Conservation (phyloP, 2,329 filamentous ascomycete species). For the Nothophoma quercina region DNA sequence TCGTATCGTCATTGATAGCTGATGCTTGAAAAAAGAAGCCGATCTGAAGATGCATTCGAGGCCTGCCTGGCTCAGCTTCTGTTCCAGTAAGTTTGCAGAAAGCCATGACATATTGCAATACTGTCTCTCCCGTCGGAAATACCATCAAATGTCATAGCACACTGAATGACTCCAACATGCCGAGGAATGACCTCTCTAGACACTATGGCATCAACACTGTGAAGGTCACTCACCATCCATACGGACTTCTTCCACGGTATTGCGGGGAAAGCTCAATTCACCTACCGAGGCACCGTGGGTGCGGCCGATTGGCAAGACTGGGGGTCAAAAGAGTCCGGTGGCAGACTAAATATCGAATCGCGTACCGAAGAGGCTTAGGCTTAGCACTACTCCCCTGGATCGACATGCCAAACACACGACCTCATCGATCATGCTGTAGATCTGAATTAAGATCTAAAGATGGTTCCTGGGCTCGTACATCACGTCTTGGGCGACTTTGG, state of each 20-base stretch:
- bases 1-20: too few relatives aligned
- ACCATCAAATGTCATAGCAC: too few relatives aligned
- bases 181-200: not conserved
- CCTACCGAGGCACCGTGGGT: not conserved
- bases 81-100: too few relatives aligned
- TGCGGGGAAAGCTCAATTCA: conserved; percentile 1
- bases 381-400: not conserved
- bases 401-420: not conserved
- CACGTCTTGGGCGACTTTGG: not conserved
- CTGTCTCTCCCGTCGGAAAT: not conserved
- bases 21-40: too few relatives aligned
- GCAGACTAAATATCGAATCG: not conserved
- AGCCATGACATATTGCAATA: not conserved
- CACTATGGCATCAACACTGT: not conserved
- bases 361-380: not conserved
- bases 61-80: too few relatives aligned
- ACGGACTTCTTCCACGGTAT: not conserved
- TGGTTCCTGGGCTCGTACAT: not conserved
- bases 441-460: not conserved
- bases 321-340: not conserved
- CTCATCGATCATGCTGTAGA: not conserved
- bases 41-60: not conserved
- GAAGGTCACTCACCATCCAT: not conserved
- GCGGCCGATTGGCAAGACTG: not conserved
- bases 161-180: not conserved